Percentiles rank a stretch among this genome's conserved stretches.
Evolutionary conservation across 73 alveolate genomes (phyloP).

Genomic region (Paraurostyla sp.): DNA sequence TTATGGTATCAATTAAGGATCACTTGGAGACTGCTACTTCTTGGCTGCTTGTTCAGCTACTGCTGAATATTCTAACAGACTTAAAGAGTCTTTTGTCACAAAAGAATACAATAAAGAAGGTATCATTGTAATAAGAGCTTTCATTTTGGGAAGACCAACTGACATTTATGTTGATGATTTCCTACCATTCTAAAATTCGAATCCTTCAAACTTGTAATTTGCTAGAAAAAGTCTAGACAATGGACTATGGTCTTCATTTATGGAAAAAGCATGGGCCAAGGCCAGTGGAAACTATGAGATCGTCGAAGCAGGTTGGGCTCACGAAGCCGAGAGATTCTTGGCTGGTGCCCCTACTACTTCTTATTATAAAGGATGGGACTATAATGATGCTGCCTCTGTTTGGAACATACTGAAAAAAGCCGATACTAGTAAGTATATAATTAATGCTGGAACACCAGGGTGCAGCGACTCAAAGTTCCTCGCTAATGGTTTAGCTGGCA

Average conservation of each 20-base stretch:
- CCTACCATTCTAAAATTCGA: constrained; percentile 74
- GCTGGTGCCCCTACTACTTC: neutral
- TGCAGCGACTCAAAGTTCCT: neutral
- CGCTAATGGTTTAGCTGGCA: neutral
- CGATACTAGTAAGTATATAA: neutral
- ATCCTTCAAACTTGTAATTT: neutral
- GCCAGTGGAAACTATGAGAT: neutral
- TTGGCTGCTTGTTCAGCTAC: constrained; percentile 90
- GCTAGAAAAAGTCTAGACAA: neutral
- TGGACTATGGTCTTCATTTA: neutral
- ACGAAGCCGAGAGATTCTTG: neutral
- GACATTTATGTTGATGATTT: constrained; percentile 87
- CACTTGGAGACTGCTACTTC: constrained; percentile 96
- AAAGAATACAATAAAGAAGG: constrained; percentile 85
- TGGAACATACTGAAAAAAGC: neutral
- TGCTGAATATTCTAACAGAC: constrained; percentile 85
- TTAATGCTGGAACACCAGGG: neutral
- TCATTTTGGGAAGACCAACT: constrained; percentile 83
- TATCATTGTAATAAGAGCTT: constrained; percentile 86
- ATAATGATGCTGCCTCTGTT: neutral
- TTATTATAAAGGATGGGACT: neutral
- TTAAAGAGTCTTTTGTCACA: constrained; percentile 76
- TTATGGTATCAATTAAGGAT: constrained; percentile 93
- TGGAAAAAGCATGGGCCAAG: constrained; percentile 44
- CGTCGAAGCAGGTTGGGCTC: neutral